Evolutionary conservation across 768 basidiomycete species (phyloP), one percentile per base, ranked within the genome.

Genomic region (Rhodosporidiobolus sp.): DNA sequence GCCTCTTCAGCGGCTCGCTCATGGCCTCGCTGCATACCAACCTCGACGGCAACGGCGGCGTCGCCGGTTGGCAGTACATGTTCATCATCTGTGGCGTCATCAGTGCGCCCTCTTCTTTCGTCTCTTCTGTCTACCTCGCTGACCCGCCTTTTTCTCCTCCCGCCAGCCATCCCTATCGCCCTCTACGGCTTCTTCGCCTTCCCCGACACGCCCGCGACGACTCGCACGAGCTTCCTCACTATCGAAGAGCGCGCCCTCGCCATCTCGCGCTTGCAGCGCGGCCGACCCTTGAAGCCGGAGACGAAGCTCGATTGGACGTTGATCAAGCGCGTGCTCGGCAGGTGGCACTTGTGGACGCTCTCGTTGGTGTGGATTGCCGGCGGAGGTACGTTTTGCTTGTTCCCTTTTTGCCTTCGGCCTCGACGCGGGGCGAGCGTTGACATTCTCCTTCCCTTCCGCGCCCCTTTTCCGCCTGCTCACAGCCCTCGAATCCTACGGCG

Each of bases 11-110:
- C 4, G 64, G 64, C 3, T 79, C 89, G 34, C 82, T 89, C 14
- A 30, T 43, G 54, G 87, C 85, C 4, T 86, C 85, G 0, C 85
- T 89, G 6, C 89, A 88, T 74, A 83, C 81, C 85, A 58, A 65
- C 30, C 34, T 76, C 1, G n/a, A 72, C 17, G 76, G 69, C 2
- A 43, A 45, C 16, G 28, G 53, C 17, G 72, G 67, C 3, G 35
- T 73, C 10, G 48, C 22, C 4, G 76, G 76, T 0, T 76, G 69
- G 68, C 57, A 72, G 56, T 72, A 45, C 43, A 65, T 66, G 17
- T 88, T 89, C 77, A 86, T 89, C 67, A 85, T 88, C 49, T 87
- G 88, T 75, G 88, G 87, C 6, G 80, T 88, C n/a, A 88, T 89
- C 63, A 88, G 58, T 43, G 26, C 48, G 58, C 26, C 50, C 17